Evolutionary conservation across 306 rosid genomes (phyloP).

Genomic region (Inga oerstediana): DNA sequence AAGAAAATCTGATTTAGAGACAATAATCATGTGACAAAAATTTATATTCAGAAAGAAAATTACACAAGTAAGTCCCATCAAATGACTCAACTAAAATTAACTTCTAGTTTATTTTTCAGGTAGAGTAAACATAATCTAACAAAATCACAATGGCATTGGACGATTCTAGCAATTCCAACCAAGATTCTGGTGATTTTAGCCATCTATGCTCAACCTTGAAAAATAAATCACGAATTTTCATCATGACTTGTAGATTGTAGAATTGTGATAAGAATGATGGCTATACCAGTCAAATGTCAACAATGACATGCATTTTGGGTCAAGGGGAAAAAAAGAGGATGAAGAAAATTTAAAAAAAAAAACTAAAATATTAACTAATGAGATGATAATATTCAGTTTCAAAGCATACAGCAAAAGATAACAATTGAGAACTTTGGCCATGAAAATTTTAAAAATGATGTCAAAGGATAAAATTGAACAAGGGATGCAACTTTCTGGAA

Average conservation of each 20-base stretch:
- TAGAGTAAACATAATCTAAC: background rate
- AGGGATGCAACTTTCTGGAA: background rate
- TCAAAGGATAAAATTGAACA: background rate
- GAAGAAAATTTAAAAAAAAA: background rate
- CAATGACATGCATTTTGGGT: background rate
- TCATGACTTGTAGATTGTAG: background rate
- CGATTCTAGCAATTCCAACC: background rate
- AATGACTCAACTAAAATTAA: background rate
- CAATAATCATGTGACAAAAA: background rate
- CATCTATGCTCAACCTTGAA: background rate
- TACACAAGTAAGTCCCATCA: background rate
- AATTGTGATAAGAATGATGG: background rate
- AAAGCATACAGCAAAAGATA: background rate
- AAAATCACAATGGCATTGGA: background rate
- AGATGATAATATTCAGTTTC: background rate
- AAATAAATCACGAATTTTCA: background rate
- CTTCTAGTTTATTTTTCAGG: background rate
- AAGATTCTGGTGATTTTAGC: background rate
- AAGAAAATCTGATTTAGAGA: background rate
- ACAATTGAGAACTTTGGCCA: slow-evolving; percentile 1
- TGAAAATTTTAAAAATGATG: background rate
- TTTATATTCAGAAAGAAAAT: slow-evolving; percentile 11
- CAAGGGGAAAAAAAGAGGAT: background rate
- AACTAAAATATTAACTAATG: background rate
- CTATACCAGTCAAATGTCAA: background rate